Percentiles rank a stretch among this genome's conserved stretches.
Conservation (phyloP, 2,329 filamentous ascomycete species). For the Xylogone sp. region DNA sequence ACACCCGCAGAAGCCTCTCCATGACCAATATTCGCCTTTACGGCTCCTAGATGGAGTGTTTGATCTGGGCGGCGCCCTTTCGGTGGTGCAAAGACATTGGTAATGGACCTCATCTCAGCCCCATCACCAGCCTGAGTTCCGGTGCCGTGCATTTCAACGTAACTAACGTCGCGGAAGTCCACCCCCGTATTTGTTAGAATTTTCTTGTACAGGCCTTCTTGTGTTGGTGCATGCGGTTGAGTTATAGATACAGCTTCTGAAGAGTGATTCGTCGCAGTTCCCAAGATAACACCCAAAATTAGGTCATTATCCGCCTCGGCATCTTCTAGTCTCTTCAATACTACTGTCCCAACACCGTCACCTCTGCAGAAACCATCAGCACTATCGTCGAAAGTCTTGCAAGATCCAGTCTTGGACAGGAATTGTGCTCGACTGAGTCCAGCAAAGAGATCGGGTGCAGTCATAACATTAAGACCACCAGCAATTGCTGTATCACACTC, state of each 20-base stretch:
- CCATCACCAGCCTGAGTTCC: slow-evolving; percentile 79
- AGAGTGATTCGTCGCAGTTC: slow-evolving; percentile 73
- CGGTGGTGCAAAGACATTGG: slow-evolving; percentile 55
- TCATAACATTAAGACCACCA: slow-evolving; percentile 74
- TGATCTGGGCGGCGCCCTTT: slow-evolving; percentile 39
- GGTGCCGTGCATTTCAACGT: slow-evolving; percentile 83
- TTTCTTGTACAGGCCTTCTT: slow-evolving; percentile 64
- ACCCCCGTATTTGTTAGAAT: slow-evolving; percentile 59
- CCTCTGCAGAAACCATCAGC: slow-evolving; percentile 82
- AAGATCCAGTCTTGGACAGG: slow-evolving; percentile 70
- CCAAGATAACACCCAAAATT: slow-evolving; percentile 38
- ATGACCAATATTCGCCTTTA: slow-evolving; percentile 22
- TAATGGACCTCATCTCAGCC: slow-evolving; percentile 59
- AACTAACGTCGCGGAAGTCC: slow-evolving; percentile 73
- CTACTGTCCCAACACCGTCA: slow-evolving; percentile 69
- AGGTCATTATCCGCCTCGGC: slow-evolving; percentile 70
- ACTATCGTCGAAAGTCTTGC: slow-evolving; percentile 76
- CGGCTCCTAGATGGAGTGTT: slow-evolving; percentile 32
- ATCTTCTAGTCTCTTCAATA: slow-evolving; percentile 77
- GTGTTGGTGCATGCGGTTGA: slow-evolving; percentile 71
- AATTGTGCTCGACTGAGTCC: slow-evolving; percentile 75
- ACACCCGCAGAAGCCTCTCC: slow-evolving; percentile 16
- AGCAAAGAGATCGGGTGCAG: slow-evolving; percentile 76
- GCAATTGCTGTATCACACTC: slow-evolving; percentile 80
- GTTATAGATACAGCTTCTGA: slow-evolving; percentile 72